phyloP scores from a whole-genome alignment of 176 grass and related monocot genomes.

The Carex cristatella region DNA sequence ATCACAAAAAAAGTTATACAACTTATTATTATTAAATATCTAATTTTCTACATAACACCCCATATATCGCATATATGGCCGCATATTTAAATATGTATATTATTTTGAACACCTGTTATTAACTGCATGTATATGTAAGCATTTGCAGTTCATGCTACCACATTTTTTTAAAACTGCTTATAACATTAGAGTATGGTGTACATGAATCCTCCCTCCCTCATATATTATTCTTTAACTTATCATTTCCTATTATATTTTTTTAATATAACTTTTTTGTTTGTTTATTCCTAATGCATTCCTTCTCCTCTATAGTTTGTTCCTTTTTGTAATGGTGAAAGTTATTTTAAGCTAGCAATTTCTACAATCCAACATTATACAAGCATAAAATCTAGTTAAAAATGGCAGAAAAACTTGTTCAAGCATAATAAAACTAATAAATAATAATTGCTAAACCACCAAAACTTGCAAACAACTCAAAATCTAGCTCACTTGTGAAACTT shows the following conservation, averaged over 20 bases:
- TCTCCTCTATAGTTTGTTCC: not conserved
- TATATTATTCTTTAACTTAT: slow-evolving; percentile 4
- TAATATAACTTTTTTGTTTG: not conserved
- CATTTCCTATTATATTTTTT: not conserved
- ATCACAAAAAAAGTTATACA: no score
- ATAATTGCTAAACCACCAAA: not conserved
- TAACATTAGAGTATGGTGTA: slow-evolving; percentile 9
- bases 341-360: not conserved
- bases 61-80: no score
- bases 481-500: not conserved
- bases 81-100: no score
- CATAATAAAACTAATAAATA: not conserved
- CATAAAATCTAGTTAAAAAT: not conserved
- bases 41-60: no score
- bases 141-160: no score
- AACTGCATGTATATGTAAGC: no score
- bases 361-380: not conserved
- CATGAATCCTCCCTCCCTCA: not conserved
- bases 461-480: slow-evolving; percentile 22
- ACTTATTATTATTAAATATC: no score
- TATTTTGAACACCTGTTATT: no score
- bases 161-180: no score
- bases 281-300: not conserved
- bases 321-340: not conserved
- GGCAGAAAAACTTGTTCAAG: not conserved